These are phyloP conservation scores for Russula ochroleuca DNA, from an alignment of 768 basidiomycete species.

Conservation along the genomic window DNA sequence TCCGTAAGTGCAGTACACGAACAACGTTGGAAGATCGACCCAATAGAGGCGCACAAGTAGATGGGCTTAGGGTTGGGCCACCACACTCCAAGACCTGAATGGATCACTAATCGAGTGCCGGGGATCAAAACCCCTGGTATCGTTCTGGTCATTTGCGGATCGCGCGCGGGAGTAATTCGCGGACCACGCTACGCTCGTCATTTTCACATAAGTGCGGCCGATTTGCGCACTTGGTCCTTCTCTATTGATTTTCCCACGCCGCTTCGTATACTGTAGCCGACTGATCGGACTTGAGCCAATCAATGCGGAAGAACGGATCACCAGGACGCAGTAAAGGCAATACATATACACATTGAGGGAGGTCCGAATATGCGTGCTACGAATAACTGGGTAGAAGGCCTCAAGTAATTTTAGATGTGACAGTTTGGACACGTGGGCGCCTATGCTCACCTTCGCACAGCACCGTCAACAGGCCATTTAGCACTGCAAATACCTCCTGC, in stretches of 20 bases:
- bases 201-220: background rate
- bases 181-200: background rate
- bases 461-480: constrained; percentile 2
- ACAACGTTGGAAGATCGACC: background rate
- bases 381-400: constrained; percentile 23
- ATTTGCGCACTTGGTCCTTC: background rate
- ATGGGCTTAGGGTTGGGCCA: too few species aligned
- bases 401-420: background rate
- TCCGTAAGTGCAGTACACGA: background rate
- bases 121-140: background rate
- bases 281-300: background rate
- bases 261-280: background rate
- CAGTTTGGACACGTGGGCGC: background rate
- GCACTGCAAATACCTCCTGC: constrained; percentile 6
- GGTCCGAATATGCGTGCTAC: background rate
- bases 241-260: background rate
- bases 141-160: background rate
- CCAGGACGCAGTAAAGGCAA: background rate
- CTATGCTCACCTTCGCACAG: constrained; percentile 14
- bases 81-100: background rate
- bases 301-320: background rate
- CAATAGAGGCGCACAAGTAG: background rate
- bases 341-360: constrained; percentile 14
- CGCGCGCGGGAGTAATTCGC: background rate
- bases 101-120: background rate